phyloP scores from a whole-genome alignment of 2,329 filamentous ascomycete species.

The Dactylonectria estremocensis region DNA sequence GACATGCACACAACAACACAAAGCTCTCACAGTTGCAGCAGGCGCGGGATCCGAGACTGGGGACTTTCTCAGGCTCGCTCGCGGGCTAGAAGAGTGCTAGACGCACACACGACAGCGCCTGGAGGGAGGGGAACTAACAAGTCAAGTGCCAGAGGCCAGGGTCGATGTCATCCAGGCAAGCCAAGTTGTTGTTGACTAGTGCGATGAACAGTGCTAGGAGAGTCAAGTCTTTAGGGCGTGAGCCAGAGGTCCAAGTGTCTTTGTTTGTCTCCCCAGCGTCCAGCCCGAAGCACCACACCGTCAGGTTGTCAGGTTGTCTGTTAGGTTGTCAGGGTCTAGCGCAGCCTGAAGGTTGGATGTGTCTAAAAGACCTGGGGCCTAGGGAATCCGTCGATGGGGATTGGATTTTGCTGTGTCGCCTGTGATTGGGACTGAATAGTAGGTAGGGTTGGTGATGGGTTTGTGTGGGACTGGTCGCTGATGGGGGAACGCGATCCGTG shows the following conservation, averaged over 20 bases:
- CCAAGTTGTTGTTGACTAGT: neutral
- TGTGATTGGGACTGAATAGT: conserved; percentile 46
- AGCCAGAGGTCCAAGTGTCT: neutral
- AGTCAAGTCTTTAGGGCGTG: neutral
- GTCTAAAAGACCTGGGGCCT: neutral
- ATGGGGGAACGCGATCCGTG: conserved; percentile 1
- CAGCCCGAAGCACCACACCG: neutral
- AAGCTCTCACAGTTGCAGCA: neutral
- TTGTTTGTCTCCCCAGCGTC: neutral
- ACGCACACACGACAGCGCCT: neutral
- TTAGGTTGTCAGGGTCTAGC: neutral
- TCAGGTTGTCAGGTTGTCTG: neutral
- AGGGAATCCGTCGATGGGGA: conserved; percentile 1
- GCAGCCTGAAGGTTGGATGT: neutral
- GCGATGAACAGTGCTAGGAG: neutral
- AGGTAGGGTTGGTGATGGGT: conserved; percentile 40
- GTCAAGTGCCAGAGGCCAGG: neutral
- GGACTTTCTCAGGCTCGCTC: neutral
- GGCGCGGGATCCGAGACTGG: neutral
- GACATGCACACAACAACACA: conserved; percentile 29
- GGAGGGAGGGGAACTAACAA: neutral
- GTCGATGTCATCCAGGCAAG: neutral
- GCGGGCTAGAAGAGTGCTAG: neutral
- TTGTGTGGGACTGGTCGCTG: conserved; percentile 39
- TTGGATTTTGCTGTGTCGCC: conserved; percentile 21